Evolutionary conservation across 495 filamentous ascomycete genomes (phyloP).

Genomic region (Penicillium verhagenii): DNA sequence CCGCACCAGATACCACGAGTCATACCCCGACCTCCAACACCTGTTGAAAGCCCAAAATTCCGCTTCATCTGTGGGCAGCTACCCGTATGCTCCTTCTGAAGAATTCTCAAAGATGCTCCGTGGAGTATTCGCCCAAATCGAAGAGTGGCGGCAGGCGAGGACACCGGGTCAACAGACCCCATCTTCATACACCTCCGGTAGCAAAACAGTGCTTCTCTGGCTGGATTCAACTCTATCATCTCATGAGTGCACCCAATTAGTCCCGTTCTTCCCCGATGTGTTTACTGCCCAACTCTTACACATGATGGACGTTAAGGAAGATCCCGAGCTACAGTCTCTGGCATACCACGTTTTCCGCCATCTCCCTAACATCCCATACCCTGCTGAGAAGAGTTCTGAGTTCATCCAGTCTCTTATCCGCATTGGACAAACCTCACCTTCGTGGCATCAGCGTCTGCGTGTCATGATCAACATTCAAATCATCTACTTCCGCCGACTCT

Average conservation of each 20-base stretch:
- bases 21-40: slow-evolving; percentile 70
- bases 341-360: slow-evolving; percentile 98
- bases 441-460: slow-evolving; percentile 98
- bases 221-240: slow-evolving; percentile 87
- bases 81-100: slow-evolving; percentile 72
- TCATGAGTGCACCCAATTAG: slow-evolving; percentile 87
- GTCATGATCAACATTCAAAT: slow-evolving; percentile 99
- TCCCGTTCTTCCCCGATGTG: slow-evolving; percentile 84
- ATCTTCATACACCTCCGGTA: slow-evolving; percentile 90
- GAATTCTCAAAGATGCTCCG: slow-evolving; percentile 72
- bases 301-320: slow-evolving; percentile 99
- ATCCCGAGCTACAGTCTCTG: slow-evolving; percentile 89
- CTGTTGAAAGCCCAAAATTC: slow-evolving; percentile 77
- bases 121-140: slow-evolving; percentile 76
- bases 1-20: slow-evolving; percentile 88
- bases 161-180: slow-evolving; percentile 88
- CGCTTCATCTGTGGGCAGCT: slow-evolving; percentile 78
- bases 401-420: slow-evolving; percentile 86
- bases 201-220: slow-evolving; percentile 95
- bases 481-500: slow-evolving; percentile 95
- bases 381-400: slow-evolving; percentile 73
- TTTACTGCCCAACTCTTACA: slow-evolving; percentile 91
- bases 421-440: slow-evolving; percentile 79
- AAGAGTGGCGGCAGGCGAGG: slow-evolving; percentile 83
- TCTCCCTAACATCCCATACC: slow-evolving; percentile 92